These are phyloP conservation scores for Skeletonema costatum DNA, from an alignment of 108 stramenopile genomes.

Conservation along the genomic window DNA sequence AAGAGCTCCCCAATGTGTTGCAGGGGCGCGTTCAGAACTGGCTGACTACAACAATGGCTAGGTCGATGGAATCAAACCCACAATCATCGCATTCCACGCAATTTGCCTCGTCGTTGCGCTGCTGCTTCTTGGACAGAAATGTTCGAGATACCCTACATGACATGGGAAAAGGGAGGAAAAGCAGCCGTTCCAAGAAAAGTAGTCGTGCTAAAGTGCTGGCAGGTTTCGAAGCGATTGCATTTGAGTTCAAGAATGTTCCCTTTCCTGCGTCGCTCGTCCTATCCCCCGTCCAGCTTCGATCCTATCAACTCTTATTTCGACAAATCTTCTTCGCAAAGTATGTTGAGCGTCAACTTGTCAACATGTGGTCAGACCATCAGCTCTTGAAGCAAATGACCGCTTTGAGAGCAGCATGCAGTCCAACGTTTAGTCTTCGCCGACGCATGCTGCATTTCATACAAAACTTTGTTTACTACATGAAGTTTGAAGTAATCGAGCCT, in stretches of 20 bases:
- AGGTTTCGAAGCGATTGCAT: slow-evolving; percentile 89
- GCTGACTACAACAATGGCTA: slow-evolving; percentile 58
- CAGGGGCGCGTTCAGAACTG: slow-evolving; percentile 86
- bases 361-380: slow-evolving; percentile 91
- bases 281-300: slow-evolving; percentile 71
- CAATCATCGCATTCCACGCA: slow-evolving; percentile 20
- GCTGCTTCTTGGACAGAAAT: slow-evolving; percentile 61
- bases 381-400: slow-evolving; percentile 82
- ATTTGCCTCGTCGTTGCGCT: slow-evolving; percentile 50
- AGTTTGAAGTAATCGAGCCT: slow-evolving; percentile 96
- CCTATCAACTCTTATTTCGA: slow-evolving; percentile 96
- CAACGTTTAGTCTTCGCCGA: slow-evolving; percentile 87
- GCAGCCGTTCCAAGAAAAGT: slow-evolving; percentile 34
- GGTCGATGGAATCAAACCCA: slow-evolving; percentile 25
- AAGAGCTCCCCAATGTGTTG: slow-evolving; percentile 56
- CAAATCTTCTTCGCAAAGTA: slow-evolving; percentile 98
- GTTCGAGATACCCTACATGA: slow-evolving; percentile 68
- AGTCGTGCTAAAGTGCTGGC: slow-evolving; percentile 61
- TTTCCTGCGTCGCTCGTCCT: slow-evolving; percentile 95
- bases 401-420: slow-evolving; percentile 71
- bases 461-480: slow-evolving; percentile 97
- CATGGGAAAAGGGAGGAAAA: slow-evolving; percentile 45
- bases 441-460: slow-evolving; percentile 98
- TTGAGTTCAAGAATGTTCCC: slow-evolving; percentile 80
- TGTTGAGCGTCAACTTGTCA: slow-evolving; percentile 93